Conservation (phyloP, 129 eudicot species). For the Saposhnikovia divaricata region DNA sequence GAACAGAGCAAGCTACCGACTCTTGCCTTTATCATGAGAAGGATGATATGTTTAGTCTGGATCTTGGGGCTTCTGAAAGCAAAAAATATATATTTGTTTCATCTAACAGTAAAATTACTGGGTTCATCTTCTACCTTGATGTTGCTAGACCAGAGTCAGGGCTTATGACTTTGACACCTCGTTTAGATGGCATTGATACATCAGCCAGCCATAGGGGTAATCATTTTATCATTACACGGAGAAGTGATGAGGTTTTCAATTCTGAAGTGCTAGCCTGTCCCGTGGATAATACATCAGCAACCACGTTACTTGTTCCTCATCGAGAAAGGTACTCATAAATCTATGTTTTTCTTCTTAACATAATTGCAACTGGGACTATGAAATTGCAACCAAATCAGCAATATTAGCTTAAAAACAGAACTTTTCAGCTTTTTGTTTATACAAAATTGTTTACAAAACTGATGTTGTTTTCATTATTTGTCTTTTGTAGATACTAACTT, state of each 20-base stretch:
- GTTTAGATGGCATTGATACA: slow-evolving; percentile 75
- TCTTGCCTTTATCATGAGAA: slow-evolving; percentile 84
- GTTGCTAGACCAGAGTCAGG: slow-evolving; percentile 53
- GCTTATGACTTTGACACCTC: slow-evolving; percentile 65
- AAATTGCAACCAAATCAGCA: too few species aligned
- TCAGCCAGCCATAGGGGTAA: slow-evolving; percentile 88
- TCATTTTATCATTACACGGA: slow-evolving; percentile 75
- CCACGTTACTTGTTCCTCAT: slow-evolving; percentile 70
- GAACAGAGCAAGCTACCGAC: slow-evolving; percentile 65
- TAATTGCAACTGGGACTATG: too few species aligned
- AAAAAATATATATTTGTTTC: slow-evolving; percentile 68
- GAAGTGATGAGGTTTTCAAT: slow-evolving; percentile 72
- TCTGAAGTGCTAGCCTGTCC: slow-evolving; percentile 93
- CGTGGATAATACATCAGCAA: slow-evolving; percentile 52
- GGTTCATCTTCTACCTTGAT: slow-evolving; percentile 78
- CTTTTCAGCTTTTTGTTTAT: too few species aligned
- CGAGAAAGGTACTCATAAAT: slow-evolving; percentile 52
- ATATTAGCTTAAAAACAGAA: too few species aligned
- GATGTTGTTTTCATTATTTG: too few species aligned
- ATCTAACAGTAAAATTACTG: slow-evolving; percentile 79
- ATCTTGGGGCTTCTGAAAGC: slow-evolving; percentile 81
- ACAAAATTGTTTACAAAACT: too few species aligned
- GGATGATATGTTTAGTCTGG: slow-evolving; percentile 77
- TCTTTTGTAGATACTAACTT: too few species aligned
- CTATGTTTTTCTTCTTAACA: background rate